Base-by-base conservation (phyloP, 768 basidiomycete genomes). In the Crepidotus variabilis region DNA sequence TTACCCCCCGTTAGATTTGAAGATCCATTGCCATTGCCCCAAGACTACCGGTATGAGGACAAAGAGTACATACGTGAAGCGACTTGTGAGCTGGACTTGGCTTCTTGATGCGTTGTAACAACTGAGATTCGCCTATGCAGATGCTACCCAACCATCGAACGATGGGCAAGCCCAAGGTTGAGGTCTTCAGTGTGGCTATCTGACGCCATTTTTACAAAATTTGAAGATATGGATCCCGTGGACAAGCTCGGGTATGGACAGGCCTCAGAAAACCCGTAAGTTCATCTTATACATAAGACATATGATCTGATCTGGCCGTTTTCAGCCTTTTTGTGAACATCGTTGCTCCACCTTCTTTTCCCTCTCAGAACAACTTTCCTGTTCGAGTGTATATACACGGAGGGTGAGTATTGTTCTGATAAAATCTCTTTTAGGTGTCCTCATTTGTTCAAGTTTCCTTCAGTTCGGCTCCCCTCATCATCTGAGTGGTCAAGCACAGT, bases 391-490 rank as follows among this genome's bases (percentile, higher is more conserved):
- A 43, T 20, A 84, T 91, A 28, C 89, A 92, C 55, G 89, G 88
- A 67, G 88, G 87, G 86, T 87, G 65, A 16, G 73, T 55, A 34
- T 14, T 35, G n/a, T 54, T 21, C 22, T n/a, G 22, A 28, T 18
- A n/a, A 11, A n/a, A 47, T 43, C 32, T n/a, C 18, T 18, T 22
- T 36, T 5, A 48, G 6, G n/a, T 36, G 20, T 51, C 36, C 49
- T 18, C 35, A 8, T 45, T 21, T 33, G 28, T 32, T 45, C 28
- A 28, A 90, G 89, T 10, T 90, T 88, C 64, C 78, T 92, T 16
- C 89, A 91, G 64, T 90, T 87, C 57, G 88, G 88, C 1, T 89
- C 87, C 2, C 88, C 89, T 0, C 88, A 90, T 56, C 72, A 75
- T 0, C 67, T 89, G 8, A 70, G 67, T 32, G 71, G 75, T 23